Evolutionary conservation across 176 grass and related monocot species (phyloP), one percentile per base, ranked within the genome.

Genomic region (Lolium rigidum): DNA sequence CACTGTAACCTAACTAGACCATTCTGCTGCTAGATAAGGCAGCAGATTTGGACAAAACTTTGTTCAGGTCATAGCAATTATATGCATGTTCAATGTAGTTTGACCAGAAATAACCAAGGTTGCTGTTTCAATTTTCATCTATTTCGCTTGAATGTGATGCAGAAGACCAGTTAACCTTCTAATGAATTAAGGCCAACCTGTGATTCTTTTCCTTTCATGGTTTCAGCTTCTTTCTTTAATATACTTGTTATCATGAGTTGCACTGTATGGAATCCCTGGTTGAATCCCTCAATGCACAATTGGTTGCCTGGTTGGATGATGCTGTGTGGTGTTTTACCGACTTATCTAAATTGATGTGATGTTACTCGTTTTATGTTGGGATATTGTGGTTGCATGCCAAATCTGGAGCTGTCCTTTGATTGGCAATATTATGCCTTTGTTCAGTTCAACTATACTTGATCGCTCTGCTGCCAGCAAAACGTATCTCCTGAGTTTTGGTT

Each of bases 1-100:
- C 83, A 70, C 79, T 80, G 66, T 84, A 82, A 76, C 65, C 87
- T 85, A 91, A 88, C n/a, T 72, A 90, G 82, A 22, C 37, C 48
- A 55, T 12, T 87, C 24, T 85, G 75, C 57, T 89, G 87, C 77
- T 83, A 80, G 56, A 89, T 81, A 80, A 75, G 55, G 77, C 41
- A 84, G 81, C 73, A 80, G 77, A 90, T 55, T 79, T 79, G 70
- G 57, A 75, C 82, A 59, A 85, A 85, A 49, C n/a, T 85, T 85
- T 83, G 63, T 88, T 82, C 73, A 83, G 46, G 69, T 89, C 44
- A 83, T 76, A 46, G 52, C 70, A 80, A 74, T 81, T 59, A 66
- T 76, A 60, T 80, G 78, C 73, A 61, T 79, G 65, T 81, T 60
- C 79, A 88, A 11, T 82, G 57, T 54, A 51, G 68, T 74, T 82